These are phyloP conservation scores for Pseudogymnoascus sp. DNA, from an alignment of 2,329 filamentous ascomycete species.

Conservation along the genomic window DNA sequence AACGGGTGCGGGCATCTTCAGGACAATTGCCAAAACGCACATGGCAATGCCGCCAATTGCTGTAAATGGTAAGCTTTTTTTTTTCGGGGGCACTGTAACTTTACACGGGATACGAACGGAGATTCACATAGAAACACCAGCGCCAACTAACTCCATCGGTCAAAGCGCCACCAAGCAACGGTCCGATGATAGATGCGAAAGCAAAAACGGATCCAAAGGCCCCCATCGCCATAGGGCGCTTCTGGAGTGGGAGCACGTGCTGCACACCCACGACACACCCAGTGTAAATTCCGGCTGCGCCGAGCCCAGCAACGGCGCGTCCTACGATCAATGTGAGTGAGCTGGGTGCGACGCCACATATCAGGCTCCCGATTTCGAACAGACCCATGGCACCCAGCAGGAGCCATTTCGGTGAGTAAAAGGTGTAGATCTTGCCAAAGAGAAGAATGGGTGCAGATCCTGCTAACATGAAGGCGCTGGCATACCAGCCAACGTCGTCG, in stretches of 20 bases:
- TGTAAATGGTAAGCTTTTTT: background rate
- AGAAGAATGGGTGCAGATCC: slow-evolving; percentile 19
- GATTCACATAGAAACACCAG: slow-evolving; percentile 29
- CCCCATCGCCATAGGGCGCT: slow-evolving; percentile 18
- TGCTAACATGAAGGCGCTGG: slow-evolving; percentile 29
- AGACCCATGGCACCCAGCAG: slow-evolving; percentile 20
- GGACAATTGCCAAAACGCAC: slow-evolving; percentile 27
- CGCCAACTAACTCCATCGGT: slow-evolving; percentile 29
- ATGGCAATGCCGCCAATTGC: slow-evolving; percentile 25
- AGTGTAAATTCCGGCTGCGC: slow-evolving; percentile 24
- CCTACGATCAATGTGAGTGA: slow-evolving; percentile 26
- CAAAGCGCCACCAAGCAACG: slow-evolving; percentile 32
- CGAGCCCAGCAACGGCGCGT: slow-evolving; percentile 25
- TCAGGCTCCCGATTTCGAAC: slow-evolving; percentile 26
- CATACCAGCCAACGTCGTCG: slow-evolving; percentile 30
- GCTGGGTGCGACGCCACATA: slow-evolving; percentile 23
- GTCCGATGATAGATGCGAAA: slow-evolving; percentile 23
- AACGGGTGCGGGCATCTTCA: slow-evolving; percentile 26
- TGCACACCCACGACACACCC: slow-evolving; percentile 24
- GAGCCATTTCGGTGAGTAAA: slow-evolving; percentile 24
- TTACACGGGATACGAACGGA: slow-evolving; percentile 16
- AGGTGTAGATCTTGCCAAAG: slow-evolving; percentile 22
- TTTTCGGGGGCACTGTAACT: background rate
- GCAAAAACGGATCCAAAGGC: slow-evolving; percentile 19
- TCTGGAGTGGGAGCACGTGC: slow-evolving; percentile 19